Base-by-base conservation (phyloP, 2,329 filamentous ascomycete genomes). In the Venturia carpophila region DNA sequence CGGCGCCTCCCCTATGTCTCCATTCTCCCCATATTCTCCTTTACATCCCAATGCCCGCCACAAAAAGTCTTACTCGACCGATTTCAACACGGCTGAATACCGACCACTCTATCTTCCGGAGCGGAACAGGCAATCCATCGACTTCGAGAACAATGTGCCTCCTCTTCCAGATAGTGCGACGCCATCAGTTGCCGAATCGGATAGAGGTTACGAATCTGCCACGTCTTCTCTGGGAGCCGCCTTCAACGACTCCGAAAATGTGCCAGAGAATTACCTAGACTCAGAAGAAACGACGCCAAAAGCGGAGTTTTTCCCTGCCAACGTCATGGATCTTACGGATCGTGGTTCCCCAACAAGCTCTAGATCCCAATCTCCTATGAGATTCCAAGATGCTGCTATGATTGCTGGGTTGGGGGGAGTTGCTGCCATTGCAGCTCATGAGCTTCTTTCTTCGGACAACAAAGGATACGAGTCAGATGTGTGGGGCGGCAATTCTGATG, bases 61-160 rank as follows among this genome's bases (percentile, higher is more conserved):
- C 67, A 73, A 75, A 58, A 79, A 82, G 43, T 75, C 78, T 0
- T 58, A 75, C 63, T 84, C 82, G 0, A 76, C 9, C 27, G 63
- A 64, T 21, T 77, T 5, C 81, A 84, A 67, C 84, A 84, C 71
- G 79, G 52, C 52, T 11, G 77, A 67, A 76, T 75, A 56, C 71
- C 87, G 89, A 69, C 92, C 92, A 0, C 78, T 97, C 10, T 93
- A 90, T 75, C 85, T 96, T 27, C 84, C 96, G 7, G 90, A 95
- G 74, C 86, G 80, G 39, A 84, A 81, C 68, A 76, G 78, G 21
- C 80, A 82, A 70, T 71, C 73, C 21, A 71, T 76, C 73, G 68
- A 73, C 78, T 68, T 79, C 78, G 75, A 77, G 34, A 72, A 80
- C 52, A 71, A 77, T 3, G 73, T 85, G 1, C 83, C 84, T 7